Percentiles rank a stretch among this genome's conserved stretches.
phyloP scores from a whole-genome alignment of 768 basidiomycete species.

The Leccinum barrowsii region DNA sequence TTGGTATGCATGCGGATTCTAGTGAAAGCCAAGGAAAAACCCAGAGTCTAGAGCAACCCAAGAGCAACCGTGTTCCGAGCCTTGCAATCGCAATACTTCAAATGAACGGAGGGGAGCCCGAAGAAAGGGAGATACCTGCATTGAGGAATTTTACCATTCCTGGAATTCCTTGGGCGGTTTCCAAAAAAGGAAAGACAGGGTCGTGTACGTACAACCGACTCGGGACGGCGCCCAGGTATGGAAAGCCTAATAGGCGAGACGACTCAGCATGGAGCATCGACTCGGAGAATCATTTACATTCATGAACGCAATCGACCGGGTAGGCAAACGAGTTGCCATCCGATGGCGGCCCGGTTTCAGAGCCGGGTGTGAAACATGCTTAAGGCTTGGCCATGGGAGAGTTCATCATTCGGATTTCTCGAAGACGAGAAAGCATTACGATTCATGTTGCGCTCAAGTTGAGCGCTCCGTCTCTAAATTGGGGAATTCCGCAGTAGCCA shows the following conservation, averaged over 20 bases:
- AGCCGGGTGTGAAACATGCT: no score
- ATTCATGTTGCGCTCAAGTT: no score
- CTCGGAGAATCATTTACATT: neutral
- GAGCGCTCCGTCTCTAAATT: no score
- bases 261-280: neutral
- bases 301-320: neutral
- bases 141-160: neutral
- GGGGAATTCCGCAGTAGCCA: no score
- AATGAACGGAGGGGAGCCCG: neutral
- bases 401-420: no score
- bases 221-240: neutral
- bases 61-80: neutral
- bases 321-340: constrained; percentile 1
- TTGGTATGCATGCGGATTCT: neutral
- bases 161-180: neutral
- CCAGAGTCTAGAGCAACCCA: constrained; percentile 4
- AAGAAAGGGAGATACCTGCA: neutral
- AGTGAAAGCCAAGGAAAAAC: constrained; percentile 10
- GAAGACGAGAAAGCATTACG: no score
- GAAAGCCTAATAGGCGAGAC: constrained; percentile 1
- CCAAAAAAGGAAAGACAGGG: constrained; percentile 3
- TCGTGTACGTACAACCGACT: neutral
- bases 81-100: constrained; percentile 5
- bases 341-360: no score
- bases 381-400: no score